A percentile compares a stretch with the other conserved stretches of the same genome.
phyloP scores from a whole-genome alignment of 345 rosid genomes.

The Eucalyptus albens region DNA sequence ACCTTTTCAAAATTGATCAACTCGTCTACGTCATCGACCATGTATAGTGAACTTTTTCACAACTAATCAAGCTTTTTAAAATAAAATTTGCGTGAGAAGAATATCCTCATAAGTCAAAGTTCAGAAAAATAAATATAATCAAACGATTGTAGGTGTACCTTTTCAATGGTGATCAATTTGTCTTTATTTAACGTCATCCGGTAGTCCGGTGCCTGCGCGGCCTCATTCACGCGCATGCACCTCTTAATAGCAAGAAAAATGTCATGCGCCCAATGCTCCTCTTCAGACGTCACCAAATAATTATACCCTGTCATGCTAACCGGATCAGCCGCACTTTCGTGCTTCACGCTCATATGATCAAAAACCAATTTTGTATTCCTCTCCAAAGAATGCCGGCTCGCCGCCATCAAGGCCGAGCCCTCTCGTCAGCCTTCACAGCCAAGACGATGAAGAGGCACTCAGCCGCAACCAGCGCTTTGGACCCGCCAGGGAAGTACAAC shows the following conservation, averaged over 20 bases:
- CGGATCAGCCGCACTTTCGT: not conserved
- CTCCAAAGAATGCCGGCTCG: not conserved
- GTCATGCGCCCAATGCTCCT: not conserved
- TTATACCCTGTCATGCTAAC: no score
- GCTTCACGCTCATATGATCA: not conserved
- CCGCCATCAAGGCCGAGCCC: not conserved
- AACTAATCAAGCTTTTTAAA: no score
- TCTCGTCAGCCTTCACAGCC: not conserved
- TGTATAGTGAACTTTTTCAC: not conserved
- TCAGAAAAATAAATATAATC: not conserved
- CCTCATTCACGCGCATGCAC: no score
- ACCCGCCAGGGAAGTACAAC: fast-evolving
- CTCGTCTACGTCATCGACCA: no score
- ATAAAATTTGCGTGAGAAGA: no score
- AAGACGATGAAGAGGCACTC: not conserved
- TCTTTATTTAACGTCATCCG: no score
- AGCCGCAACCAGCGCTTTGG: fast-evolving
- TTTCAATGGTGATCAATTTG: not conserved
- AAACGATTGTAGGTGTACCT: not conserved
- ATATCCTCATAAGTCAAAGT: fast-evolving
- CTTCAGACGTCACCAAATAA: not conserved
- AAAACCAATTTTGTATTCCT: not conserved
- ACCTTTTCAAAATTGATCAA: no score
- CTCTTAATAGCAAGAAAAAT: no score
- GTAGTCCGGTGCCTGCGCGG: not conserved